Conservation (phyloP, 2,329 filamentous ascomycete species). For the Fulvia fulva region DNA sequence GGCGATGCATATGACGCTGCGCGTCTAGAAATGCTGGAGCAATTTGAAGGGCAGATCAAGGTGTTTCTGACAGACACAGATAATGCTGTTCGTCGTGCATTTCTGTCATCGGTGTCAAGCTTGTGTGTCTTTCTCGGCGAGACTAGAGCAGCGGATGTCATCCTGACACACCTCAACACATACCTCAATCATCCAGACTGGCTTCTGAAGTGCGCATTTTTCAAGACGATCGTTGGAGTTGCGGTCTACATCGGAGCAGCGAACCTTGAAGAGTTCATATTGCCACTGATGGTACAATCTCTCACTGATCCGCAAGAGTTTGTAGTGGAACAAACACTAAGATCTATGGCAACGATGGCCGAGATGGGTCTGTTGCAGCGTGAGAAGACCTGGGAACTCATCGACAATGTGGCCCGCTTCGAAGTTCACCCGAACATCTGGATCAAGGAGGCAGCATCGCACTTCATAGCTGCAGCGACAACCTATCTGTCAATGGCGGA, state of each 20-base stretch:
- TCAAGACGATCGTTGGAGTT: conserved; percentile 90
- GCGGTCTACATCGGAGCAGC: conserved; percentile 84
- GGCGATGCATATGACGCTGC: conserved; percentile 72
- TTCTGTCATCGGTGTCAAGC: conserved; percentile 84
- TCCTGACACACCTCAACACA: conserved; percentile 91
- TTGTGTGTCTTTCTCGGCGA: conserved; percentile 94
- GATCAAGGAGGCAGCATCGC: conserved; percentile 84
- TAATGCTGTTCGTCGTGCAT: conserved; percentile 80
- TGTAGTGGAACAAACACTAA: conserved; percentile 84
- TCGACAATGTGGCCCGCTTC: conserved; percentile 78
- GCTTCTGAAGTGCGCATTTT: conserved; percentile 94
- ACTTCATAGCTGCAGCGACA: conserved; percentile 75
- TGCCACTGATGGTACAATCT: conserved; percentile 93
- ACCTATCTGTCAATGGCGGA: conserved; percentile 75
- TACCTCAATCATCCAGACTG: conserved; percentile 96
- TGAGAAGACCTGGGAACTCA: conserved; percentile 79
- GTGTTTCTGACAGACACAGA: conserved; percentile 82
- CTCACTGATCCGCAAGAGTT: conserved; percentile 90
- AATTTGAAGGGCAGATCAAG: conserved; percentile 87
- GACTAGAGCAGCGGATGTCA: conserved; percentile 89
- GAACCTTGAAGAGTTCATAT: conserved; percentile 88
- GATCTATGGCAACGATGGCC: conserved; percentile 84
- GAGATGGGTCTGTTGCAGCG: conserved; percentile 82
- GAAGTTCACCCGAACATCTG: conserved; percentile 91
- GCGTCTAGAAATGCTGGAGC: conserved; percentile 73